A percentile compares a stretch with the other conserved stretches of the same genome.
Evolutionary conservation across 208 protist species (phyloP).

Genomic region (Acanthamoeba royreba): DNA sequence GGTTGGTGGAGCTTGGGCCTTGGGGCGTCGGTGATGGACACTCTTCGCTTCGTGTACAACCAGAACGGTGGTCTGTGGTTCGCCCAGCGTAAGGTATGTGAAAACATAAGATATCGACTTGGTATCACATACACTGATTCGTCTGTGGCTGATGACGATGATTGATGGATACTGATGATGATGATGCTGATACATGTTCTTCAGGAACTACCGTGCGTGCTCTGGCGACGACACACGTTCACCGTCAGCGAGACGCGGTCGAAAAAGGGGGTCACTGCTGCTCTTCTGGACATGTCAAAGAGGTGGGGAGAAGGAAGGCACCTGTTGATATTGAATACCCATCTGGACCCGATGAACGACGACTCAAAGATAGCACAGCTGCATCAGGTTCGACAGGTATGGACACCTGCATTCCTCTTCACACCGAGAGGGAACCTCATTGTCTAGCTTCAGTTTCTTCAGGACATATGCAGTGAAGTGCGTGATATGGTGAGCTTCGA

Average conservation of each 20-base stretch:
- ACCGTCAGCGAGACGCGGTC: not conserved
- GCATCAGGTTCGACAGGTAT: not conserved
- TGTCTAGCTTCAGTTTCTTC: not conserved
- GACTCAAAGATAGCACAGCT: not conserved
- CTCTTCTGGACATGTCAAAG: not conserved
- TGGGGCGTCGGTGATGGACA: not conserved
- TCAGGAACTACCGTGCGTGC: not conserved
- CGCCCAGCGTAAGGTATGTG: not conserved
- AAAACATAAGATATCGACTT: not conserved
- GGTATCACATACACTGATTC: too few species aligned
- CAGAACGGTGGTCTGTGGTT: not conserved
- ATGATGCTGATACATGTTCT: too few species aligned
- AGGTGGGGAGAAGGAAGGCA: not conserved
- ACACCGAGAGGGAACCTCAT: not conserved
- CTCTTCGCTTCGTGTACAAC: not conserved
- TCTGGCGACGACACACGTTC: not conserved
- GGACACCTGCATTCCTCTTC: not conserved
- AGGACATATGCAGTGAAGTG: not conserved
- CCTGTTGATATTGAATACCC: not conserved
- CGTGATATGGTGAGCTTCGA: not conserved
- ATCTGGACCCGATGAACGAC: not conserved
- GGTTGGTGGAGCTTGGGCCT: not conserved
- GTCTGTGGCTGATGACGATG: too few species aligned
- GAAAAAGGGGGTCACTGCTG: not conserved
- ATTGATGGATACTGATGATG: too few species aligned